These are phyloP conservation scores for Brasenia schreberi DNA, from an alignment of 164 flowering plant species.

Conservation along the genomic window DNA sequence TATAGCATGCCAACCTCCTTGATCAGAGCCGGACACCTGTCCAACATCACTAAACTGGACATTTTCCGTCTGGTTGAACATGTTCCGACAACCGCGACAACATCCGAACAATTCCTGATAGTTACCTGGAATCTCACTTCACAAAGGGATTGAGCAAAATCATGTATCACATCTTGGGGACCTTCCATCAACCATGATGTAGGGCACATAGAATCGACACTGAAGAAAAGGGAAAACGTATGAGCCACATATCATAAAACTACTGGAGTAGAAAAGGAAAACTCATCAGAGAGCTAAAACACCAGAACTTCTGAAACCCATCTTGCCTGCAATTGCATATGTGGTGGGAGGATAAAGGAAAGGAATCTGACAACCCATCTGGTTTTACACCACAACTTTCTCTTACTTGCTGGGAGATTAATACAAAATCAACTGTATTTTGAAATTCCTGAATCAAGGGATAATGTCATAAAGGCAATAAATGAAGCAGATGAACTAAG, in stretches of 20 bases:
- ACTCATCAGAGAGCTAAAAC: too few species aligned
- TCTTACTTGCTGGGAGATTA: slow-evolving; percentile 39
- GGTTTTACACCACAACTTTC: slow-evolving; percentile 11
- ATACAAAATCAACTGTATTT: slow-evolving; percentile 58
- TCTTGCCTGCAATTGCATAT: slow-evolving; percentile 73
- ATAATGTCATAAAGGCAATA: background rate
- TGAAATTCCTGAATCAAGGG: slow-evolving; percentile 33
- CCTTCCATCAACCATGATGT: slow-evolving; percentile 76
- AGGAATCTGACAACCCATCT: slow-evolving; percentile 11
- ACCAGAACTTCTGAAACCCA: background rate
- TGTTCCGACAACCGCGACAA: background rate
- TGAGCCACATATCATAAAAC: too few species aligned
- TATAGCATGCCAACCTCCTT: slow-evolving; percentile 59
- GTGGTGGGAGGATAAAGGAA: slow-evolving; percentile 49
- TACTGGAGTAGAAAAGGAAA: too few species aligned
- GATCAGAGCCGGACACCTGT: too few species aligned
- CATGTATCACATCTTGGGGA: slow-evolving; percentile 45
- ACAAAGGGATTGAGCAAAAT: slow-evolving; percentile 50
- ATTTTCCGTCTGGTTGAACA: too few species aligned
- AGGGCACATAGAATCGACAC: slow-evolving; percentile 46
- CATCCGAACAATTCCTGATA: slow-evolving; percentile 51
- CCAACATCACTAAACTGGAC: too few species aligned
- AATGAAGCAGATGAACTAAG: background rate
- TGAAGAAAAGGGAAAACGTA: slow-evolving; percentile 8
- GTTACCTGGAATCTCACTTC: slow-evolving; percentile 48